These are phyloP conservation scores for Naumovozyma baii DNA, from an alignment of 805 yeast species.

Conservation along the genomic window DNA sequence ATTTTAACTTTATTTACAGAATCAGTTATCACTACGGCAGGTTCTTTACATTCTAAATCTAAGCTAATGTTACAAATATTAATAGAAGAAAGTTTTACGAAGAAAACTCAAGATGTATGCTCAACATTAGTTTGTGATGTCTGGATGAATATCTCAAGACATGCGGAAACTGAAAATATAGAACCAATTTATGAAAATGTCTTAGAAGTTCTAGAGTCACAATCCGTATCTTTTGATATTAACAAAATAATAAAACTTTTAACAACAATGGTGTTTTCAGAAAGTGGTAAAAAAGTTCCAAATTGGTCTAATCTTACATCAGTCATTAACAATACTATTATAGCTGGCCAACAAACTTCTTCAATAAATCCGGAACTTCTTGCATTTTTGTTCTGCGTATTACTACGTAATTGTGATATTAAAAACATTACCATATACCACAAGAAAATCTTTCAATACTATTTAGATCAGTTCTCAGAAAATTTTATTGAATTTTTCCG, in stretches of 20 bases:
- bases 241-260: constrained; percentile 35
- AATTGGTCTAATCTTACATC: constrained; percentile 36
- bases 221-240: constrained; percentile 8
- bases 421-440: constrained; percentile 40
- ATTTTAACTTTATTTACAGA: constrained; percentile 58
- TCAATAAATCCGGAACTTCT: constrained; percentile 21
- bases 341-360: constrained; percentile 2
- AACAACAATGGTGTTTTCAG: constrained; percentile 48
- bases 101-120: constrained; percentile 4
- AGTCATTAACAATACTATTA: constrained; percentile 9
- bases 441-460: constrained; percentile 34
- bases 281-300: constrained; percentile 55
- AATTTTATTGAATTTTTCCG: constrained; percentile 38
- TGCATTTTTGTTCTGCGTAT: constrained; percentile 38
- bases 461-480: constrained; percentile 33
- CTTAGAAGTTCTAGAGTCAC: constrained; percentile 15
- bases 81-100: constrained; percentile 26
- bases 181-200: constrained; percentile 34
- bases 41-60: constrained; percentile 67
- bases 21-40: constrained; percentile 61
- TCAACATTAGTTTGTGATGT: constrained; percentile 50
- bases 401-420: constrained; percentile 48
- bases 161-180: constrained; percentile 43
- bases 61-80: constrained; percentile 39
- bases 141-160: constrained; percentile 41